Percentiles rank a stretch among this genome's conserved stretches.
These are phyloP conservation scores for Rosa hybrid DNA, from an alignment of 331 rosid species.

Conservation along the genomic window DNA sequence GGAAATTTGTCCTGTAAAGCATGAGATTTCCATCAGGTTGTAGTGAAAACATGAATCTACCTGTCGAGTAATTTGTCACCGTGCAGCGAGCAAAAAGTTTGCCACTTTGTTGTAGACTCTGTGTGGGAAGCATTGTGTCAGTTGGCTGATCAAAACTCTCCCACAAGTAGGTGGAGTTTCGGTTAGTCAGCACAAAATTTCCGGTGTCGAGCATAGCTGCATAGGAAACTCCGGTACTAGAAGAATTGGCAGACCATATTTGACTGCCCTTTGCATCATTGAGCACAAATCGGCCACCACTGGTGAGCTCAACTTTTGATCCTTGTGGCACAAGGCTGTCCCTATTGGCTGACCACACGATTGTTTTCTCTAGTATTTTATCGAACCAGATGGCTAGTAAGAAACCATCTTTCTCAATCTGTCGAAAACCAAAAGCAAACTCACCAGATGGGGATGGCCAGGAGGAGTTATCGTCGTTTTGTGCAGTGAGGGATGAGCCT, in stretches of 20 bases:
- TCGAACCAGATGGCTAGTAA: constrained; percentile 30
- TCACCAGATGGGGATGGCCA: constrained; percentile 16
- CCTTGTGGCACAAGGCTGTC: constrained; percentile 4
- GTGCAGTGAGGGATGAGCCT: constrained; percentile 9
- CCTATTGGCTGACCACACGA: constrained; percentile 20
- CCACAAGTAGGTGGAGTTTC: constrained; percentile 19
- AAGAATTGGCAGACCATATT: neutral
- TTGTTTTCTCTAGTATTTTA: neutral
- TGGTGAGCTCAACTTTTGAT: constrained; percentile 12
- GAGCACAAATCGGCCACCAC: neutral
- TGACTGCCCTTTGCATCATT: neutral
- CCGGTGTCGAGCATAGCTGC: constrained; percentile 31
- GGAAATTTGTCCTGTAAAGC: constrained; percentile 7
- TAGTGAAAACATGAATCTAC: constrained; percentile 3
- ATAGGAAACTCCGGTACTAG: neutral
- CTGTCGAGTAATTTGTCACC: constrained; percentile 13
- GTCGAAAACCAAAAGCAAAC: constrained; percentile 20
- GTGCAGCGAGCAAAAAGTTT: constrained; percentile 4
- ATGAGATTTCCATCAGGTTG: constrained; percentile 17
- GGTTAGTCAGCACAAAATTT: constrained; percentile 28
- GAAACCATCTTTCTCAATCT: neutral
- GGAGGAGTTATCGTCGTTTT: neutral
- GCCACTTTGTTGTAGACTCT: neutral
- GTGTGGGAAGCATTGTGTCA: constrained; percentile 33
- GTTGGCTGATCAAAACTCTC: constrained; percentile 37